These are phyloP conservation scores for Dissophora globulifera DNA, from an alignment of 192 early-diverging fungal species.

Conservation along the genomic window DNA sequence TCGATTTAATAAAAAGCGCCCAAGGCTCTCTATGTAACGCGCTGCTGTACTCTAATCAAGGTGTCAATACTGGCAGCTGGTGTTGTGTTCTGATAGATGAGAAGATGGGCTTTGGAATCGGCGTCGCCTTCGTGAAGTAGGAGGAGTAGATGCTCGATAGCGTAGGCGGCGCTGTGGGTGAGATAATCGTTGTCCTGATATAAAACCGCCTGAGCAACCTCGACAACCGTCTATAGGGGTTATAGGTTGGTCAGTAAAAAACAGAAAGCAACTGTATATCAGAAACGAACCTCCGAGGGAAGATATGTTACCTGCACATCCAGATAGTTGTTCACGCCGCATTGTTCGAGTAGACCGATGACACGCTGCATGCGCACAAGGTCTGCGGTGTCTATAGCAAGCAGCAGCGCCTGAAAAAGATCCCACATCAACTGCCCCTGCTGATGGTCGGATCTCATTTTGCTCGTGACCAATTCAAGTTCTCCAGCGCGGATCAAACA, in stretches of 20 bases:
- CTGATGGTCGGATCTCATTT: not conserved
- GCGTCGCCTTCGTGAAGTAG: slow-evolving; percentile 1
- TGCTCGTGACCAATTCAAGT: not conserved
- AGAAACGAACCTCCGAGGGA: too few relatives aligned
- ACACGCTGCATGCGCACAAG: slow-evolving; percentile 36
- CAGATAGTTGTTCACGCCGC: not conserved
- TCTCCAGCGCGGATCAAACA: slow-evolving; percentile 31
- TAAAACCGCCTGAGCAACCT: slow-evolving; percentile 28
- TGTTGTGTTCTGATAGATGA: slow-evolving; percentile 2
- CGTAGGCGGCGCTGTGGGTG: slow-evolving; percentile 6
- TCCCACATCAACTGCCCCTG: slow-evolving; percentile 11
- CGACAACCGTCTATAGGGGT: slow-evolving; percentile 8
- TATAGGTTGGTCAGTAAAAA: not conserved
- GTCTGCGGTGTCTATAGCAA: slow-evolving; percentile 37
- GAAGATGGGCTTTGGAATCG: not conserved
- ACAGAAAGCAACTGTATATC: too few relatives aligned
- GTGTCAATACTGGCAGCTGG: not conserved
- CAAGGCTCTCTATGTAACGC: slow-evolving; percentile 11
- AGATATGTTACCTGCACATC: slow-evolving; percentile 35
- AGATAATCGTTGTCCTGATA: slow-evolving; percentile 46
- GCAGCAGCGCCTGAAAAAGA: slow-evolving; percentile 32
- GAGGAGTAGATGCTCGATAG: slow-evolving; percentile 24
- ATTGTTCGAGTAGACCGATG: slow-evolving; percentile 3
- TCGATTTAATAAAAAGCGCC: too few relatives aligned
- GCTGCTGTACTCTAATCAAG: slow-evolving; percentile 5